These are phyloP conservation scores for Blastocystis sp. DNA, from an alignment of 352 stramenopile species.

Conservation along the genomic window DNA sequence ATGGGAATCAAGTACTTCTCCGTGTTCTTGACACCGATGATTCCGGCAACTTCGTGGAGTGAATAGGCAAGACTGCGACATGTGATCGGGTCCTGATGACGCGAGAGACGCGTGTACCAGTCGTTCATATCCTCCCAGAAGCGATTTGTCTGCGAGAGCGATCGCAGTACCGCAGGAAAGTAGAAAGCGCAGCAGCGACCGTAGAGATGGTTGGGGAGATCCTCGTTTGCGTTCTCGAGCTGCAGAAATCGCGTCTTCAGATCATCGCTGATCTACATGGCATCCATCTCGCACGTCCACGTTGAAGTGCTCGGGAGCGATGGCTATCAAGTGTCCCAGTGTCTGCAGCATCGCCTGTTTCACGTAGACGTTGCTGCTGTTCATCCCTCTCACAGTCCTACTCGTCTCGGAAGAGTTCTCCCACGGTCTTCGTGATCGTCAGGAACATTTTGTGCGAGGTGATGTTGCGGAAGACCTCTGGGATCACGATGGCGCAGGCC, in stretches of 20 bases:
- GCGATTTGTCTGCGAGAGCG: background rate
- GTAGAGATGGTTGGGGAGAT: constrained; percentile 45
- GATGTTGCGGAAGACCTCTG: constrained; percentile 36
- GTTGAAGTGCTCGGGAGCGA: background rate
- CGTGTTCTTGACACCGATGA: background rate
- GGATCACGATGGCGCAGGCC: constrained; percentile 46
- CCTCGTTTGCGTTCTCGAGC: constrained; percentile 36
- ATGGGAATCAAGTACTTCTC: constrained; percentile 8
- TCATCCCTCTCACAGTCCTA: background rate
- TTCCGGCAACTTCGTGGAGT: constrained; percentile 10
- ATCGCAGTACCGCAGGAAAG: constrained; percentile 23
- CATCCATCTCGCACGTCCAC: background rate
- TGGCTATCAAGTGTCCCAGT: constrained; percentile 17
- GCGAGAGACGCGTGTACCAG: background rate
- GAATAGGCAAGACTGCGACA: constrained; percentile 15
- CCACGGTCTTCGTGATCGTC: constrained; percentile 12
- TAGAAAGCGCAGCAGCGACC: constrained; percentile 52
- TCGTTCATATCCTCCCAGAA: constrained; percentile 51
- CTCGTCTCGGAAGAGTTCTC: constrained; percentile 49
- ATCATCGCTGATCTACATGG: constrained; percentile 19
- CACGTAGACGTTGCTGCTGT: background rate
- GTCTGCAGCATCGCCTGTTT: constrained; percentile 52
- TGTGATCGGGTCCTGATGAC: constrained; percentile 13
- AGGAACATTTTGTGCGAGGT: constrained; percentile 28
- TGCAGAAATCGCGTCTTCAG: constrained; percentile 36